Evolutionary conservation across 495 filamentous ascomycete genomes (phyloP).

Genomic region (Penicillium cinerascens): DNA sequence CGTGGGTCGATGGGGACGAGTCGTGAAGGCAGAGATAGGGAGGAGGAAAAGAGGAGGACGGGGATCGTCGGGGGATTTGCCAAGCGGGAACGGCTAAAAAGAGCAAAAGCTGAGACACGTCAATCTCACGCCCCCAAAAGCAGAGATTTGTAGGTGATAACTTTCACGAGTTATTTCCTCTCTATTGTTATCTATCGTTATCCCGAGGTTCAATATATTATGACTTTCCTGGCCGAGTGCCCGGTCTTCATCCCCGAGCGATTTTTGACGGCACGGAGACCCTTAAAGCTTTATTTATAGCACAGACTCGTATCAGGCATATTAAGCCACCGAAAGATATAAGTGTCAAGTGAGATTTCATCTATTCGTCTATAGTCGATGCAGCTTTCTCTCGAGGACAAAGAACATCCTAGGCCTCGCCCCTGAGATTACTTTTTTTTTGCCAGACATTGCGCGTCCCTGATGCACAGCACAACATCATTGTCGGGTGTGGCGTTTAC

Average conservation of each 20-base stretch:
- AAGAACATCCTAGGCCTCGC: background rate
- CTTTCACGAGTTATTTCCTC: background rate
- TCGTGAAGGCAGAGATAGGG: conserved; percentile 9
- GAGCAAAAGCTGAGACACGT: background rate
- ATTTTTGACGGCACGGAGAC: background rate
- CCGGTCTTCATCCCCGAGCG: background rate
- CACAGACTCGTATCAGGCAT: conserved; percentile 17
- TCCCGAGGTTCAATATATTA: no score
- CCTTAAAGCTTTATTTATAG: background rate
- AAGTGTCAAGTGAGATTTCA: background rate
- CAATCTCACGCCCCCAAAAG: background rate
- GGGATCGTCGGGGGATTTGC: conserved; percentile 26
- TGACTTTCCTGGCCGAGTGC: no score
- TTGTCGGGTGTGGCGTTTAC: conserved; percentile 13
- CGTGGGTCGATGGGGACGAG: background rate
- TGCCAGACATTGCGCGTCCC: conserved; percentile 15
- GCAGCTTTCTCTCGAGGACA: background rate
- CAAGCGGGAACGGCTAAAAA: conserved; percentile 15
- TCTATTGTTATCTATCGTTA: background rate
- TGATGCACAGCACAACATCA: conserved; percentile 2
- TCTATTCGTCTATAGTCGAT: background rate
- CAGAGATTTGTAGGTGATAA: background rate
- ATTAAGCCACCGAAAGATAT: conserved; percentile 28
- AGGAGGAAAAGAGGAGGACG: conserved; percentile 25
- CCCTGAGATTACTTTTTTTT: background rate